These are phyloP conservation scores for Leptographium lundbergii DNA, from an alignment of 2,329 filamentous ascomycete species.

Conservation along the genomic window DNA sequence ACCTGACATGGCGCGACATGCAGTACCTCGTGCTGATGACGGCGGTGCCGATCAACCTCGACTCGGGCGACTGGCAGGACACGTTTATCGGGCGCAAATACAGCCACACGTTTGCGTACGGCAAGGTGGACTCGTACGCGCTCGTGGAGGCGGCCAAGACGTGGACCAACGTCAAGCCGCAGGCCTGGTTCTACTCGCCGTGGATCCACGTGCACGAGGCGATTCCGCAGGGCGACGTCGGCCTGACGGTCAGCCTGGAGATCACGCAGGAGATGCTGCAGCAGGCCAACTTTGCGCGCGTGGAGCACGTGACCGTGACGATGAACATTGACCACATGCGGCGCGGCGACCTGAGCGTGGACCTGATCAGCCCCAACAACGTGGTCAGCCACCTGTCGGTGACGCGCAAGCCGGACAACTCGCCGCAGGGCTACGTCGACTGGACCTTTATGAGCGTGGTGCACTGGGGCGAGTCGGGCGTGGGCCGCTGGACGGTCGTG, in stretches of 20 bases:
- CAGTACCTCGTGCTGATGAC: conserved; percentile 84
- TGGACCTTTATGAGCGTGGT: conserved; percentile 99
- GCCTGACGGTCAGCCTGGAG: conserved; percentile 67
- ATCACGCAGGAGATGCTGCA: conserved; percentile 72
- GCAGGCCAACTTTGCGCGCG: conserved; percentile 66
- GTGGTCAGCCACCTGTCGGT: conserved; percentile 75
- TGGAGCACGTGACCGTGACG: conserved; percentile 93
- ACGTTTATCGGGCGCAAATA: conserved; percentile 74
- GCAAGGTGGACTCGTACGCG: conserved; percentile 80
- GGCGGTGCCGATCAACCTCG: conserved; percentile 65
- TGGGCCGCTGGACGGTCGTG: conserved; percentile 83
- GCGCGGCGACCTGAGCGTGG: conserved; percentile 84
- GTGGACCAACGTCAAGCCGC: conserved; percentile 83
- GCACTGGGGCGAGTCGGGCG: conserved; percentile 84
- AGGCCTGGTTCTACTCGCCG: conserved; percentile 87
- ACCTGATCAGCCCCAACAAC: conserved; percentile 72
- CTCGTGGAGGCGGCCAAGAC: conserved; percentile 76
- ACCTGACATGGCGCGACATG: conserved; percentile 85
- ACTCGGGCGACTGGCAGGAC: conserved; percentile 64
- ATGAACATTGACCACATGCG: conserved; percentile 89
- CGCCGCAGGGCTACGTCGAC: conserved; percentile 62
- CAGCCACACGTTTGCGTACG: conserved; percentile 91
- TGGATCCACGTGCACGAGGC: conserved; percentile 81
- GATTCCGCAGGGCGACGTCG: conserved; percentile 75
- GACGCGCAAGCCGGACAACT: conserved; percentile 56